Evolutionary conservation across 1,284 basidiomycete species (phyloP).

Genomic region (Puccinia coronata): DNA sequence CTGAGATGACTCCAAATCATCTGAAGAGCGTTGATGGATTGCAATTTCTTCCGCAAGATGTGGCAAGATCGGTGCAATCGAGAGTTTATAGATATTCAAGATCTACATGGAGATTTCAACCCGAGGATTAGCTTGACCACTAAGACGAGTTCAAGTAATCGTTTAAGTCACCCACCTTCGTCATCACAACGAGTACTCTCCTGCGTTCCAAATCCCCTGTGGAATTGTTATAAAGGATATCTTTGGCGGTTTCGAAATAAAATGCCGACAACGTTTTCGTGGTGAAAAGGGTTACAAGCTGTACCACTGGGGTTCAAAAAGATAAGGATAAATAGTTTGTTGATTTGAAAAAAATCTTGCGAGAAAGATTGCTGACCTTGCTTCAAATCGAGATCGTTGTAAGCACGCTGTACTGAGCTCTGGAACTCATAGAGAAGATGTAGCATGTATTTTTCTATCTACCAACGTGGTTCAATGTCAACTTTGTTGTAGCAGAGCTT

Average conservation of each 20-base stretch:
- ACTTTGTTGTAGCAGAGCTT: background rate
- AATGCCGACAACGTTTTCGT: constrained; percentile 64
- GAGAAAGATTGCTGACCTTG: constrained; percentile 65
- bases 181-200: constrained; percentile 71
- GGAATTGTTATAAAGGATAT: constrained; percentile 78
- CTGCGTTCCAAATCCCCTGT: constrained; percentile 65
- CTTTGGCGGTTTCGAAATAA: constrained; percentile 91
- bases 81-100: constrained; percentile 69
- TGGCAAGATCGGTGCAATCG: constrained; percentile 84
- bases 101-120: constrained; percentile 62
- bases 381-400: constrained; percentile 77
- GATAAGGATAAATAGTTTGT: constrained; percentile 58
- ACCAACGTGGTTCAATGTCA: constrained; percentile 61
- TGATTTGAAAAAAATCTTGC: background rate
- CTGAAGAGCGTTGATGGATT: constrained; percentile 59
- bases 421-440: constrained; percentile 78
- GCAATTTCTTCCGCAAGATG: constrained; percentile 90
- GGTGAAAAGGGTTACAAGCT: constrained; percentile 61
- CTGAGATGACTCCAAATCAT: background rate
- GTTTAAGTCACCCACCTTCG: constrained; percentile 64
- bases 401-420: constrained; percentile 68
- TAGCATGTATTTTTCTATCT: constrained; percentile 84
- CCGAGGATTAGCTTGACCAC: background rate
- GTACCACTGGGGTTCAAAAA: constrained; percentile 67
- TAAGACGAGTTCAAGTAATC: background rate